Evolutionary conservation across 2,329 filamentous ascomycete species (phyloP).

Genomic region (Fusarium paranaense): DNA sequence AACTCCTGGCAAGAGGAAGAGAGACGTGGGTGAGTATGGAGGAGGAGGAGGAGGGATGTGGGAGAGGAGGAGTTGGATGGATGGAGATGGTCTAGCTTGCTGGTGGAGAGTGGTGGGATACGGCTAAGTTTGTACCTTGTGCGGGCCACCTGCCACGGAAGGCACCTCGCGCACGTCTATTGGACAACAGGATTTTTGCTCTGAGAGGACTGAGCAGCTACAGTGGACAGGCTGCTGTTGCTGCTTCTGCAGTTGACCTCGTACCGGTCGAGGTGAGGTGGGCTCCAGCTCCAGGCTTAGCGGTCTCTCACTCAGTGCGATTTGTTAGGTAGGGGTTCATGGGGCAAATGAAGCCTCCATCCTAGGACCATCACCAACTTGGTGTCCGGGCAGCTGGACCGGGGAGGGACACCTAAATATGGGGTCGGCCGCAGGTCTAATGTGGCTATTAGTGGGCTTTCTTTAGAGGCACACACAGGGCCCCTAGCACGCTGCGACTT

Average conservation of each 20-base stretch:
- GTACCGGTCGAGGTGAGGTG: neutral
- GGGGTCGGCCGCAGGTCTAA: slow-evolving; percentile 40
- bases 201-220: slow-evolving; percentile 22
- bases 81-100: slow-evolving; percentile 42
- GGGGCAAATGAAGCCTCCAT: slow-evolving; percentile 23
- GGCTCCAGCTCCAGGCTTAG: neutral
- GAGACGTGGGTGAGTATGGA: slow-evolving; percentile 41
- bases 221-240: slow-evolving; percentile 4
- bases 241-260: neutral
- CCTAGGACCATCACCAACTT: slow-evolving; percentile 26
- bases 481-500: slow-evolving; percentile 31
- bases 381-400: slow-evolving; percentile 26
- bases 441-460: slow-evolving; percentile 35
- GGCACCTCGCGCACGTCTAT: slow-evolving; percentile 19
- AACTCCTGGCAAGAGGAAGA: slow-evolving; percentile 49
- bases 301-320: neutral
- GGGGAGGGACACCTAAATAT: slow-evolving; percentile 42
- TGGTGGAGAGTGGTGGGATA: slow-evolving; percentile 38
- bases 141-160: slow-evolving; percentile 15
- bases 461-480: slow-evolving; percentile 17
- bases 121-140: slow-evolving; percentile 33
- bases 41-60: slow-evolving; percentile 40
- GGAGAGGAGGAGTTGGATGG: slow-evolving; percentile 36
- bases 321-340: slow-evolving; percentile 11
- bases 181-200: slow-evolving; percentile 20